Base-by-base conservation (phyloP, 352 stramenopile species). In the Discostella stelligera region DNA sequence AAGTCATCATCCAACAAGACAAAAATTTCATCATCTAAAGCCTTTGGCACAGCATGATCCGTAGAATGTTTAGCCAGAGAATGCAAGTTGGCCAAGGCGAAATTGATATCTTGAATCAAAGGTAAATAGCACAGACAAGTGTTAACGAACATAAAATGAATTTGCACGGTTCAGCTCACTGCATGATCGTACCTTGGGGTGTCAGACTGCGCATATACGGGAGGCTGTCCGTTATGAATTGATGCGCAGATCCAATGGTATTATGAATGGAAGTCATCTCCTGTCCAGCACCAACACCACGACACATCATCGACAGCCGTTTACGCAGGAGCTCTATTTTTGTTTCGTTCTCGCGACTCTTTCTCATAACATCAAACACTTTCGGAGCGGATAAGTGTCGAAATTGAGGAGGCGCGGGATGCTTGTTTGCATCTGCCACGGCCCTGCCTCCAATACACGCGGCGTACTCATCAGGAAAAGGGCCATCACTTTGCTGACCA, bases 331-430 rank as follows among this genome's bases (percentile, higher is more conserved):
- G 70, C 13, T 79, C 61, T 20, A 91, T 66, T 44, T 77, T 76
- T 8, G 73, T 56, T 59, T 88, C 55, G 77, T 93, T 93, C 16
- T 85, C 75, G 39, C 50, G 68, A 2, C 65, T 79, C 56, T 93
- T 90, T 25, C 66, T 80, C 32, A 85, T 63, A 9, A 91, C 77
- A 50, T 85, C 67, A 72, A 88, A 91, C 0, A 90, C 62, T 54
- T 84, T 87, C 2, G 88, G 88, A 23, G 82, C 59, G 55, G 67
- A 82, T 66, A 93, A 83, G 69, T 87, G 80, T 11, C 86, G 77
- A 73, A 93, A 93, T 55, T 79, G 68, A 53, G 54, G 72, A 13
- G 82, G 82, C n/a, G 84, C 74, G 1, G 88, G 84, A 25, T 90
- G 64, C 49, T 66, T 65, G 63, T 93, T 93, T 0, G 76, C 67